Base-by-base conservation (phyloP, 75 land plant species). In the Pinus taeda region DNA sequence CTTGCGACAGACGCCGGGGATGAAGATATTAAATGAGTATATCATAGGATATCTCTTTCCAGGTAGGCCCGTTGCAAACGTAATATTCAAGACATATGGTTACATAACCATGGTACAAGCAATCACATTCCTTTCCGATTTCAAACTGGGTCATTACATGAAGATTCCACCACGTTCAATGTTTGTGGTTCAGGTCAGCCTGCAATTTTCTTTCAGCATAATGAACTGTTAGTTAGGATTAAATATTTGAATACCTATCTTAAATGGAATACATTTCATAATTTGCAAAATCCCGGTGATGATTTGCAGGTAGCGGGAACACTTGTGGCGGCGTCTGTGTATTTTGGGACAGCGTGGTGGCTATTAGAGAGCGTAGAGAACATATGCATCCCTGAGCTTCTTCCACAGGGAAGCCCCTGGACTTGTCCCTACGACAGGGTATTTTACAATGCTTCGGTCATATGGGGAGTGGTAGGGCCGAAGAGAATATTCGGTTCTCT, bases 381-480 rank as follows among this genome's bases (percentile, higher is more conserved):
- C 59, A 77, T 86, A 4, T 86, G 88, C 65, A 8, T 60, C 5
- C 15, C 78, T 0, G 83, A 77, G 13, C 57, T 59, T 5, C 88
- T 86, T 24, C 88, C 83, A 4, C 17, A 26, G n/a, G 63, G 45
- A 57, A 86, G 88, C 73, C 88, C 88, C 1, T 92, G 94, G 91
- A 89, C 91, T 21, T 89, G 91, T 55, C 91, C 91, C 3, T 71
- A 79, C 18, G 91, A 89, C 26, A 59, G 77, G 24, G 87, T 89
- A 3, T 89, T 89, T 77, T 88, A 84, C 76, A 90, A 88, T 73
- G 91, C 91, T 17, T 89, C 91, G 5, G 83, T 86, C 21, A 86
- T 86, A 59, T 83, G 81, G 88, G 88, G 88, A 12, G 64, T 86
- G 9, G 79, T 86, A 6, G 88, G 88, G 9, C 88, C 88, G 3